Evolutionary conservation across 768 basidiomycete species (phyloP).

Genomic region (Lactarius tabidus): DNA sequence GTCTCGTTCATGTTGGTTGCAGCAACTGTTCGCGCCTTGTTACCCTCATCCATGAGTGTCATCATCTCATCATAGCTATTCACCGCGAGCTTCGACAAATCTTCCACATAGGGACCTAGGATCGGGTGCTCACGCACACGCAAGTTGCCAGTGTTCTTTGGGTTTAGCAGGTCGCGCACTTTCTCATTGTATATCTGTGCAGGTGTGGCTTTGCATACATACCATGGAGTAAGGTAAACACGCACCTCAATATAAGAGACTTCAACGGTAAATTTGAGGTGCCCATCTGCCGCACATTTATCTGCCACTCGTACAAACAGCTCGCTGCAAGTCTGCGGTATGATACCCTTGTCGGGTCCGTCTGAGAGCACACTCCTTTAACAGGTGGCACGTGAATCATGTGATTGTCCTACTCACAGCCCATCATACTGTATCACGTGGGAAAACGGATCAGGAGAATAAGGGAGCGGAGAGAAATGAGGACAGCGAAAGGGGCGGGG

Average conservation of each 20-base stretch:
- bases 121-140: conserved; percentile 97
- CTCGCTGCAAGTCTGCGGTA: conserved; percentile 91
- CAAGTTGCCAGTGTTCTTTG: conserved; percentile 93
- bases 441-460: neutral
- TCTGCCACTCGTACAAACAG: conserved; percentile 78
- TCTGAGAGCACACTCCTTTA: conserved; percentile 42
- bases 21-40: conserved; percentile 96
- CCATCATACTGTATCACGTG: conserved; percentile 76
- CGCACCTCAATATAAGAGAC: conserved; percentile 95
- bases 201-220: conserved; percentile 2
- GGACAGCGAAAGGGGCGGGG: neutral
- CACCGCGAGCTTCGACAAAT: conserved; percentile 90
- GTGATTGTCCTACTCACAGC: conserved; percentile 55
- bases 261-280: conserved; percentile 84
- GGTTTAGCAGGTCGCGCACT: conserved; percentile 95
- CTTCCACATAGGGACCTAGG: conserved; percentile 97
- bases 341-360: conserved; percentile 94
- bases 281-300: conserved; percentile 59
- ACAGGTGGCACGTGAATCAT: conserved; percentile 7
- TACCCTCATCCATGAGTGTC: conserved; percentile 99
- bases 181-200: conserved; percentile 94
- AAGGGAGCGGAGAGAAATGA: neutral
- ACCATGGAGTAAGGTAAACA: conserved; percentile 4
- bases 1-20: conserved; percentile 99
- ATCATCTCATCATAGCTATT: conserved; percentile 95